Conservation (phyloP, 306 rosid genomes). For the Rosa multiflora region DNA sequence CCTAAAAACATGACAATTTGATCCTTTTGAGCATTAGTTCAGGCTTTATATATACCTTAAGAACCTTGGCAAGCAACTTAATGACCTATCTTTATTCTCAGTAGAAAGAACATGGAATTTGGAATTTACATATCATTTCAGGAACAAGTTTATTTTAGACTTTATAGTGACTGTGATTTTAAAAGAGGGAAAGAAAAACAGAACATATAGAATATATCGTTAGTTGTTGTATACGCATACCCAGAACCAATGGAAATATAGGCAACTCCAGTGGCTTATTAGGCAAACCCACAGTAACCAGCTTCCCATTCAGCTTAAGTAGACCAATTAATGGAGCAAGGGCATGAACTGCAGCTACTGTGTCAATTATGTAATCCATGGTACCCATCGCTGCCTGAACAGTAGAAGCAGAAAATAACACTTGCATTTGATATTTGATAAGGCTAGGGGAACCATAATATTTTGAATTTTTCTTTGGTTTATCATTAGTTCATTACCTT, state of each 20-base stretch:
- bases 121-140: neutral
- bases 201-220: neutral
- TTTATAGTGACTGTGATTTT: neutral
- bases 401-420: slow-evolving; percentile 2
- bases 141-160: neutral
- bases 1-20: slow-evolving; percentile 29
- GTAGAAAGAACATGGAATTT: neutral
- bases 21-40: neutral
- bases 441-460: neutral
- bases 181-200: neutral
- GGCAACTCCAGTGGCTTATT: slow-evolving; percentile 76
- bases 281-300: slow-evolving; percentile 76
- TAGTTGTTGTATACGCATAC: slow-evolving; percentile 35
- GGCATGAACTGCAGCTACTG: slow-evolving; percentile 75
- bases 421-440: neutral
- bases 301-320: slow-evolving; percentile 83
- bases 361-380: slow-evolving; percentile 87
- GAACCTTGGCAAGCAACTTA: neutral
- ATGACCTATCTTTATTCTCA: neutral
- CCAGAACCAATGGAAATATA: slow-evolving; percentile 52
- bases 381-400: slow-evolving; percentile 72
- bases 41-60: too few species aligned
- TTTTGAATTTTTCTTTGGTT: neutral
- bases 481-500: slow-evolving; percentile 40
- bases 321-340: slow-evolving; percentile 65